Evolutionary conservation across 345 rosid genomes (phyloP), one percentile per base, ranked within the genome.

Genomic region (Arabidopsis suecica): DNA sequence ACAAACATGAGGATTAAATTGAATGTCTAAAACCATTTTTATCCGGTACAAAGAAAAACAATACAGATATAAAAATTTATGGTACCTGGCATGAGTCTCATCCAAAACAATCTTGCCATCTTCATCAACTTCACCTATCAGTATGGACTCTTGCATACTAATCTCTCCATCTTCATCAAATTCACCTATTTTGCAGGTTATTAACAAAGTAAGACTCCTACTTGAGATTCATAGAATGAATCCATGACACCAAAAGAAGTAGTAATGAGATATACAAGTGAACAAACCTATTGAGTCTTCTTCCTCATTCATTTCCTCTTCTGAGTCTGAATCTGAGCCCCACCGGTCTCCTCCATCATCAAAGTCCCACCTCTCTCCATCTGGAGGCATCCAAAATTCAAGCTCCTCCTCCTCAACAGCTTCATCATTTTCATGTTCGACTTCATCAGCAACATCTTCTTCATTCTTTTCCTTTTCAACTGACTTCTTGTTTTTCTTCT

Each of bases 361-460:
- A 55, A 79, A 79, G 61, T 79, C 82, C 82, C 82, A 79, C 47
- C 96, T 90, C 3, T 87, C 88, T n/a, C 96, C 97, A 28, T 20
- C 81, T 0, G 95, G 91, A 30, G 98, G 98, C 80, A 91, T 80
- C 98, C 98, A 91, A 84, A 91, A 91, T 22, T 88, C 96, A 63
- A 41, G 81, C 54, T 86, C 94, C 73, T 85, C 94, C 73, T 85
- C 97, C 9, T 83, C 69, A 59, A 10, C 63, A 11, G 59, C 73
- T 49, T 71, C 78, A 66, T 7, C 77, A 50, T 72, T 72, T 71
- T 23, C 69, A 61, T 66, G 37, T 44, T 51, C 69, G 2, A 60
- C 70, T 36, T 53, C 81, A 67, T 51, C 70, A 60, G 4, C 12
- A 16, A 13, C 78, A 36, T 72, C 73, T 11, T 72, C 70, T 8